Base-by-base conservation (phyloP, 1,139 yeast species). In the Diutina sp. region DNA sequence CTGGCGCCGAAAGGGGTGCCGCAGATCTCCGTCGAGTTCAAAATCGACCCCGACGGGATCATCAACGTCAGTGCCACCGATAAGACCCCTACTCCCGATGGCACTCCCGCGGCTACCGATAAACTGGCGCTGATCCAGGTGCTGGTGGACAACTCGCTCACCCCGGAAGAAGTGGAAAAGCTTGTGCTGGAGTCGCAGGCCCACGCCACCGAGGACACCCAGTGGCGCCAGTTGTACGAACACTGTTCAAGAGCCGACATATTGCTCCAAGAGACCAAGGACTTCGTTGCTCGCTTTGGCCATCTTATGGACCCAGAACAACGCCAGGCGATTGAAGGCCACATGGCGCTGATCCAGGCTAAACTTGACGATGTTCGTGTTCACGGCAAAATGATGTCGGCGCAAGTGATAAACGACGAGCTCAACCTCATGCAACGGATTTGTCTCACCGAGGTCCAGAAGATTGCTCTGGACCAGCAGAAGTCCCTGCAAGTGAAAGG, bases 21-120 rank as follows among this genome's bases (percentile, higher is more conserved):
- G 3, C 89, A 87, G 65, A 84, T 87, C 58, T 82, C 80, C 35
- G 93, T 87, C 8, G 73, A 82, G 1, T 87, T 86, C 69, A 89
- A 83, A 65, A 84, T 87, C 58, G 91, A 87, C 69, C 91, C 90
- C 0, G 93, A 87, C 70, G 95, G 95, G 16, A 87, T 87, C 55
- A 84, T 87, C 57, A 84, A 84, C 61, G 93, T 87, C 1, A 76
- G 84, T 58, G 95, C 93, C 0, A 72, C 74, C 32, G 95, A 87
- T 63, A 80, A 79, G 61, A 82, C 85, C 0, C 81, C 84, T 28
- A 73, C 74, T 59, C 73, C 77, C 0, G 67, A 69, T 55, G 71
- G 64, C 45, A 63, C 64, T 59, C 67, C 65, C 12, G 68, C 68
- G 16, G 25, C 25, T 2, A 12, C n/a, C n/a, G 41, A 35, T 1